Conservation (phyloP, 148 eudicot genomes). For the Selenicereus undatus region DNA sequence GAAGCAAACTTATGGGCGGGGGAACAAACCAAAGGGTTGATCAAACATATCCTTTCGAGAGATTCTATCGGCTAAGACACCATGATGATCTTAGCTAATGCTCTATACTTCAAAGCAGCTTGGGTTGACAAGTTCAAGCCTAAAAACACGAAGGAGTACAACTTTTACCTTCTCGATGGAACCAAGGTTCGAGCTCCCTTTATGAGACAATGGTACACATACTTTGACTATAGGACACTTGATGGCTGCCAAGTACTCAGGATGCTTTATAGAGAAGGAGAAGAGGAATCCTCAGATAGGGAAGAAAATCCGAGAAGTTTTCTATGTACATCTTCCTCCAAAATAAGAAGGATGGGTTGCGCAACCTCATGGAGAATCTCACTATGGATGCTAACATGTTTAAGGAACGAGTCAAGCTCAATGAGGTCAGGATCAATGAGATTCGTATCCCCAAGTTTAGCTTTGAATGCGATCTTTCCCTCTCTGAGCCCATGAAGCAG, state of each 20-base stretch:
- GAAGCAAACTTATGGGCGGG: constrained; percentile 25
- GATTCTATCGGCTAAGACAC: background rate
- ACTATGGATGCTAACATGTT: background rate
- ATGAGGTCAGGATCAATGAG: background rate
- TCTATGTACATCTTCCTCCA: constrained; percentile 33
- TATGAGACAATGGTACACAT: background rate
- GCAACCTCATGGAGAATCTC: constrained; percentile 3
- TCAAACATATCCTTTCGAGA: constrained; percentile 4
- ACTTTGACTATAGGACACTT: background rate
- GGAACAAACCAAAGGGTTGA: constrained; percentile 14
- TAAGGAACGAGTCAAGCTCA: background rate
- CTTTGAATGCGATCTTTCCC: constrained; percentile 5
- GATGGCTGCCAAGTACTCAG: constrained; percentile 17
- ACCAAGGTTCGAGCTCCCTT: constrained; percentile 13
- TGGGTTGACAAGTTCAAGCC: constrained; percentile 10
- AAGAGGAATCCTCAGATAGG: background rate
- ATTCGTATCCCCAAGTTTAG: constrained; percentile 22
- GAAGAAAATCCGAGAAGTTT: background rate
- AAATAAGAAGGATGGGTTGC: constrained; percentile 16
- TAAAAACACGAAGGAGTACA: background rate
- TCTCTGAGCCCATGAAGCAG: background rate
- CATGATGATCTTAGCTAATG: constrained; percentile 13
- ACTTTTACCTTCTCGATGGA: constrained; percentile 22
- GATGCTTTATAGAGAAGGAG: constrained; percentile 15
- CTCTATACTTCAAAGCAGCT: constrained; percentile 27